Conservation (phyloP, 1,284 basidiomycete species). For the Laetiporus sulphureus region DNA sequence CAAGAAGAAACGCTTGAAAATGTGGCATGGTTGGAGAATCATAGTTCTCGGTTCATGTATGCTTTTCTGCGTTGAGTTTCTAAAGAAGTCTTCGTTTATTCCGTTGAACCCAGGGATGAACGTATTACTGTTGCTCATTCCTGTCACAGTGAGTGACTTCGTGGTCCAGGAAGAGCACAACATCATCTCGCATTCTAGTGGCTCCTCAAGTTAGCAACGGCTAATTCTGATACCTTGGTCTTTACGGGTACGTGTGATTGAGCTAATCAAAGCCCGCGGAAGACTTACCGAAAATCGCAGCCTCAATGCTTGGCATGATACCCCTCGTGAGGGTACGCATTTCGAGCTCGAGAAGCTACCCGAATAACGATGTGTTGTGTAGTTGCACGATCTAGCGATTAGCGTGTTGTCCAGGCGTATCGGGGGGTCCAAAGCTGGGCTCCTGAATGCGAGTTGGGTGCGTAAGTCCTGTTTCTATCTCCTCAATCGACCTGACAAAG, state of each 20-base stretch:
- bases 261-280: no score
- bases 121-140: slow-evolving; percentile 48
- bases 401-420: slow-evolving; percentile 69
- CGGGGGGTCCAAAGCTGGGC: slow-evolving; percentile 72
- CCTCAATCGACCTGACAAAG: slow-evolving; percentile 4
- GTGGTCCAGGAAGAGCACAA: not conserved
- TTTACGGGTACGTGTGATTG: slow-evolving; percentile 50
- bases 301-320: slow-evolving; percentile 59
- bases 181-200: slow-evolving; percentile 36
- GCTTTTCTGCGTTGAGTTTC: no score
- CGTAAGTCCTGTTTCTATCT: slow-evolving; percentile 14
- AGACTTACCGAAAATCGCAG: no score
- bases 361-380: not conserved
- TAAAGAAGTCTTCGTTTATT: slow-evolving; percentile 16
- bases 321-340: slow-evolving; percentile 62
- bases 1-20: slow-evolving; percentile 11
- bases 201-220: slow-evolving; percentile 51
- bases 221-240: slow-evolving; percentile 49
- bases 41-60: slow-evolving; percentile 55
- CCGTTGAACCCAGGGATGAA: slow-evolving; percentile 50
- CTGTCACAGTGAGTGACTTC: slow-evolving; percentile 45
- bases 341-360: not conserved
- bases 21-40: slow-evolving; percentile 45
- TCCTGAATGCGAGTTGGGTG: slow-evolving; percentile 81
- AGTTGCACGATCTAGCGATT: slow-evolving; percentile 78